Evolutionary conservation across 352 stramenopile species (phyloP), one percentile per base, ranked within the genome.

Genomic region (Pythium pyrilobum): DNA sequence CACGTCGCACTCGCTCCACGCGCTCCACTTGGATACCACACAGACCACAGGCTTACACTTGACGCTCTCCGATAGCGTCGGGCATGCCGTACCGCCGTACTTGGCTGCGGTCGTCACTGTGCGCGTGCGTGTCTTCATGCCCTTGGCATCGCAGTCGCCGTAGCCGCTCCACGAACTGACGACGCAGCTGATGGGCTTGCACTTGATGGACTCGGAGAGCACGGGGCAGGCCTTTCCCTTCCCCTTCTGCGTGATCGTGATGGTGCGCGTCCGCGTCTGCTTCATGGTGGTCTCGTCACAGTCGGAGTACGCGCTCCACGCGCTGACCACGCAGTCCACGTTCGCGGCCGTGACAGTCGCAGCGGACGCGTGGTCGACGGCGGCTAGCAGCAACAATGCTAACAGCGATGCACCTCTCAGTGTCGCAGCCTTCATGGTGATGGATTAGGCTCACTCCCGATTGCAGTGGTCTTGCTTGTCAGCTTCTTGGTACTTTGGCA

Each of bases 111-210:
- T 54, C 4, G 74, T 66, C 10, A 79, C 45, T 0, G 58, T 59
- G 5, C 77, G 74, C 10, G 49, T 79, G 8, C 67, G 71, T 1
- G 55, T 62, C 38, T 72, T 79, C 50, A 69, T 62, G 34, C 71
- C 69, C 8, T 70, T 66, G 0, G 40, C 18, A 15, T 70, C 46
- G 36, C 64, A 85, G 1, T 41, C 31, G 1, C 52, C 64, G 52
- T 65, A 88, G 0, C 47, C n/a, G 7, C 52, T 60, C 77, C 77
- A 90, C 10, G 66, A 55, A 25, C 63, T 74, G 31, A 88, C 73
- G 33, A 77, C 60, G 25, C 80, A 90, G 53, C 74, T 61, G 21
- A 87, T 67, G 1, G 77, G 73, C 46, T 59, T 61, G 53, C 79
- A 89, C 25, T 64, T 62, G 31, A 77, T 50, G 16, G 74, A 70